These are phyloP conservation scores for Fragilaria radians DNA, from an alignment of 108 stramenopile species.

Conservation along the genomic window DNA sequence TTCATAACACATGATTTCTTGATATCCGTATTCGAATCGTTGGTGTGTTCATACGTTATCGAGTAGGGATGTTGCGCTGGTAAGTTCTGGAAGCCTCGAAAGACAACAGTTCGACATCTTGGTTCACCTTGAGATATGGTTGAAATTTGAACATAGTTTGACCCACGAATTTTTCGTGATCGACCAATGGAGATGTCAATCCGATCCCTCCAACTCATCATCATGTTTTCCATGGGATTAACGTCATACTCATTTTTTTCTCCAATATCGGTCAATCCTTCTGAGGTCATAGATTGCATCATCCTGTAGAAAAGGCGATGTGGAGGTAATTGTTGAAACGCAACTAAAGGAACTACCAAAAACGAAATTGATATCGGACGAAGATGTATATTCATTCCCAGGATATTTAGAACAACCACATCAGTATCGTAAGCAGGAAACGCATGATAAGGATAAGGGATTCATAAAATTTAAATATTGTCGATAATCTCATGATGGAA, in stretches of 20 bases:
- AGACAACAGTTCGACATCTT: conserved; percentile 76
- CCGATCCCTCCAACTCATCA: conserved; percentile 43
- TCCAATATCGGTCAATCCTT: neutral
- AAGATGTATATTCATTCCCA: too few relatives aligned
- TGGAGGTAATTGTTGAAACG: too few relatives aligned
- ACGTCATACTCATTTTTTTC: neutral
- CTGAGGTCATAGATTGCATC: too few relatives aligned
- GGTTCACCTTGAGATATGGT: conserved; percentile 62
- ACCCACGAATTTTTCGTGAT: conserved; percentile 79
- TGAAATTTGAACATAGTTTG: conserved; percentile 85
- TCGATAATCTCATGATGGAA: too few relatives aligned
- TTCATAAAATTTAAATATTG: too few relatives aligned
- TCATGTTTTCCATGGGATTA: neutral
- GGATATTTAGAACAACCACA: too few relatives aligned
- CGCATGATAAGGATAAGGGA: too few relatives aligned
- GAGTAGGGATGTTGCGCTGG: conserved; percentile 24
- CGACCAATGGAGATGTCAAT: conserved; percentile 65
- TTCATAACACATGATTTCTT: conserved; percentile 42
- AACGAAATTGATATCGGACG: too few relatives aligned
- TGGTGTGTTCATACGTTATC: conserved; percentile 9
- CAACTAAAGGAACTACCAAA: too few relatives aligned
- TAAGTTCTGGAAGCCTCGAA: conserved; percentile 50
- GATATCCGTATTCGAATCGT: too few relatives aligned
- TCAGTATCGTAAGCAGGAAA: too few relatives aligned
- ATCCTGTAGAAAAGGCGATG: too few relatives aligned